Conservation (phyloP, 2,329 filamentous ascomycete genomes). For the Pseudogymnoascus sp. region DNA sequence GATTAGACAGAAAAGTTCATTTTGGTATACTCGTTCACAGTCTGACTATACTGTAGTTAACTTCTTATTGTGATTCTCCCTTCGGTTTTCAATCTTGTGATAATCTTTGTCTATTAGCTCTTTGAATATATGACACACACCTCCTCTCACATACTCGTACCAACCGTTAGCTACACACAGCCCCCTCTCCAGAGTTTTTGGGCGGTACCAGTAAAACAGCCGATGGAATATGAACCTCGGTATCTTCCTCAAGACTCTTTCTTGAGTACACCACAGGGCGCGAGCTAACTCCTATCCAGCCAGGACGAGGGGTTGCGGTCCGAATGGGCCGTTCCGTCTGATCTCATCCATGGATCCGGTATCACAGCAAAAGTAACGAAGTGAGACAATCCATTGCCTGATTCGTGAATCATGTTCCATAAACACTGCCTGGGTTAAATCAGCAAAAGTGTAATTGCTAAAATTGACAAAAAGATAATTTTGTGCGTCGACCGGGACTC, state of each 20-base stretch:
- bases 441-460: background rate
- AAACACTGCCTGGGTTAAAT: background rate
- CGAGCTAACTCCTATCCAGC: background rate
- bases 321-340: background rate
- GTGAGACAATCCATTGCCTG: background rate
- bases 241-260: background rate
- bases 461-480: background rate
- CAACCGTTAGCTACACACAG: no score
- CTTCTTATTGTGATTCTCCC: no score
- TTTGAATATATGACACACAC: no score
- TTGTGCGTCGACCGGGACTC: slow-evolving; percentile 2
- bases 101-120: background rate
- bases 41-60: background rate
- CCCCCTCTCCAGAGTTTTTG: no score
- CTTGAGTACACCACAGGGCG: background rate
- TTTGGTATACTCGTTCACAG: background rate
- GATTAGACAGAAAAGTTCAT: background rate
- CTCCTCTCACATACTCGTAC: no score
- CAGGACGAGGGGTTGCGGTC: background rate
- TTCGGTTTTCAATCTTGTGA: background rate
- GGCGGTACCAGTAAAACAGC: no score
- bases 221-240: background rate
- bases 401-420: background rate
- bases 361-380: background rate
- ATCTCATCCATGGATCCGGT: background rate